These are phyloP conservation scores for Penicillium robsamsonii DNA, from an alignment of 495 filamentous ascomycete genomes.

Conservation along the genomic window DNA sequence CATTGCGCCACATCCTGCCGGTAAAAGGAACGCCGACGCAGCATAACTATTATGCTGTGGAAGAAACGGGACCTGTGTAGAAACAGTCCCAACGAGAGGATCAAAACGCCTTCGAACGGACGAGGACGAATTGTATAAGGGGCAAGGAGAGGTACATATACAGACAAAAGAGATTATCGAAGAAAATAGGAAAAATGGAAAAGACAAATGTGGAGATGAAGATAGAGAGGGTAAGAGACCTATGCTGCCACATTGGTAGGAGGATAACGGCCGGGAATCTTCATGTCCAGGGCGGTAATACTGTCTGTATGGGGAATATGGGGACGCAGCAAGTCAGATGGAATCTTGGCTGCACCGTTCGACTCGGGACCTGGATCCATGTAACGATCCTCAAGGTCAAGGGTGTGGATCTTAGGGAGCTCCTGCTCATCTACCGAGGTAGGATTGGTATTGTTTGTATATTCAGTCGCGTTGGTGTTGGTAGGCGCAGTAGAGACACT, in stretches of 20 bases:
- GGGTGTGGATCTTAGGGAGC: neutral
- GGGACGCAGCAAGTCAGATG: conserved; percentile 19
- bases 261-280: conserved; percentile 42
- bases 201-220: conserved; percentile 1
- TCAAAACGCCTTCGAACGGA: conserved; percentile 12
- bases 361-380: neutral
- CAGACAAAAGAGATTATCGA: conserved; percentile 6
- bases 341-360: neutral
- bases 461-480: conserved; percentile 37
- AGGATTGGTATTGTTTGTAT: conserved; percentile 38
- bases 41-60: conserved; percentile 8
- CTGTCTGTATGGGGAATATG: conserved; percentile 29
- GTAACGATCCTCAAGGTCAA: neutral
- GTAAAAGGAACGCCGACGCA: conserved; percentile 14
- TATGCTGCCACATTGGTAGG: conserved; percentile 35
- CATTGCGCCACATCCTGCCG: conserved; percentile 9
- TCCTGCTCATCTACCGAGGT: conserved; percentile 36
- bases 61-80: neutral
- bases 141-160: conserved; percentile 11
- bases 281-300: conserved; percentile 34
- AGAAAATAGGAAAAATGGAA: conserved; percentile 2
- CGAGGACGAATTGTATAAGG: neutral
- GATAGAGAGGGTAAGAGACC: neutral
- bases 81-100: conserved; percentile 11
- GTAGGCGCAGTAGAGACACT: conserved; percentile 42